phyloP scores from a whole-genome alignment of 2,329 filamentous ascomycete genomes.

The Colletotrichum plurivorum region DNA sequence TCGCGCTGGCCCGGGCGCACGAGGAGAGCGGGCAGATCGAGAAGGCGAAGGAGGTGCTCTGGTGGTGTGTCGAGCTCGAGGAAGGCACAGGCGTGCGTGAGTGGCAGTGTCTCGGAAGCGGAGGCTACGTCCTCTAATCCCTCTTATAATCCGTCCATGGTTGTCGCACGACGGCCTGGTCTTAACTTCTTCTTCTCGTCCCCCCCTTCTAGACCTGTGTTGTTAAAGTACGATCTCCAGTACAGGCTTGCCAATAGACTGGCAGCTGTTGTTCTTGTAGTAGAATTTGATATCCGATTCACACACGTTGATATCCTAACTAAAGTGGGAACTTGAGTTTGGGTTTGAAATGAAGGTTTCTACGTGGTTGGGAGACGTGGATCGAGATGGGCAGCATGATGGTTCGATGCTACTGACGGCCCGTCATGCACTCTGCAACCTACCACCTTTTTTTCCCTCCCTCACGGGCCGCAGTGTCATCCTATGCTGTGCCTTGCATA shows the following conservation, averaged over 20 bases:
- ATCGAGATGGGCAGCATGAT: background rate
- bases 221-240: background rate
- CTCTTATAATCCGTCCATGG: conserved; percentile 1
- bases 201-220: background rate
- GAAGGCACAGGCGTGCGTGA: conserved; percentile 84
- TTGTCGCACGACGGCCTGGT: background rate
- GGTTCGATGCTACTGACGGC: background rate
- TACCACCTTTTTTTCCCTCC: too few relatives aligned
- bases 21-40: conserved; percentile 88
- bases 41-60: conserved; percentile 92
- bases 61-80: conserved; percentile 98
- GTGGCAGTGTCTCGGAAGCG: conserved; percentile 80
- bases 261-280: conserved; percentile 10
- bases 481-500: too few relatives aligned
- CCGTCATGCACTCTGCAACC: conserved; percentile 10
- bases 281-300: conserved; percentile 7
- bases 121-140: conserved; percentile 73
- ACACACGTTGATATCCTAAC: too few relatives aligned
- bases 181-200: background rate
- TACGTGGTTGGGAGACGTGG: background rate
- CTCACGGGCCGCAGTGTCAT: too few relatives aligned
- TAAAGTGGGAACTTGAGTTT: too few relatives aligned
- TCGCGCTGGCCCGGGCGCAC: conserved; percentile 86
- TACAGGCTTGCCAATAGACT: background rate
- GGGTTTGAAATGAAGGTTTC: too few relatives aligned